Conservation (phyloP, 371 early-diverging fungal species). For the Mortierella sp. region DNA sequence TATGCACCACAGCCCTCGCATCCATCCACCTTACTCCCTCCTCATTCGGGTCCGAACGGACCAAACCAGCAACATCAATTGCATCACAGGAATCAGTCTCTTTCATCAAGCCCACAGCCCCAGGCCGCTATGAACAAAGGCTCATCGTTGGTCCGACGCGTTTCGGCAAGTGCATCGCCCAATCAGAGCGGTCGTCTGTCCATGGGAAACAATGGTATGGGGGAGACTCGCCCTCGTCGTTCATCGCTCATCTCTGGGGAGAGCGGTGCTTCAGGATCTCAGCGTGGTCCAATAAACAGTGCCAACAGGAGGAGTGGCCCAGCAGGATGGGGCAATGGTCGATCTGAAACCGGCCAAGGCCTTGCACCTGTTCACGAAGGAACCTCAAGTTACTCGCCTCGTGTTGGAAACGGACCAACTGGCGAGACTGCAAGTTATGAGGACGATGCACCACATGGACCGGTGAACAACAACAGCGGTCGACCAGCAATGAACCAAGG, state of each 20-base stretch:
- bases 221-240: conserved; percentile 28
- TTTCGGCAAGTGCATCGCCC: conserved; percentile 34
- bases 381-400: conserved; percentile 21
- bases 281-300: conserved; percentile 17
- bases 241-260: conserved; percentile 33
- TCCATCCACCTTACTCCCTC: conserved; percentile 33
- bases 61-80: conserved; percentile 39
- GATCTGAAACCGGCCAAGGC: conserved; percentile 23
- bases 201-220: conserved; percentile 10
- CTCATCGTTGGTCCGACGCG: conserved; percentile 31
- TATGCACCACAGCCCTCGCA: conserved; percentile 52
- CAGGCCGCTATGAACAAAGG: conserved; percentile 39
- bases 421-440: conserved; percentile 41
- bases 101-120: conserved; percentile 55
- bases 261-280: conserved; percentile 11
- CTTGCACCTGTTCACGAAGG: conserved; percentile 55
- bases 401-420: conserved; percentile 20
- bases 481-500: conserved; percentile 33
- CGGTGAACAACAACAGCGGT: conserved; percentile 13
- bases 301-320: conserved; percentile 32
- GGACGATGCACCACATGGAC: conserved; percentile 31
- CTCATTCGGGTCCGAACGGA: conserved; percentile 23
- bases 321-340: conserved; percentile 42
- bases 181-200: conserved; percentile 23
- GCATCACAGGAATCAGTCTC: conserved; percentile 45